Percentiles rank a stretch among this genome's conserved stretches.
These are phyloP conservation scores for Pyrus hybrid DNA, from an alignment of 331 rosid genomes.

Conservation along the genomic window DNA sequence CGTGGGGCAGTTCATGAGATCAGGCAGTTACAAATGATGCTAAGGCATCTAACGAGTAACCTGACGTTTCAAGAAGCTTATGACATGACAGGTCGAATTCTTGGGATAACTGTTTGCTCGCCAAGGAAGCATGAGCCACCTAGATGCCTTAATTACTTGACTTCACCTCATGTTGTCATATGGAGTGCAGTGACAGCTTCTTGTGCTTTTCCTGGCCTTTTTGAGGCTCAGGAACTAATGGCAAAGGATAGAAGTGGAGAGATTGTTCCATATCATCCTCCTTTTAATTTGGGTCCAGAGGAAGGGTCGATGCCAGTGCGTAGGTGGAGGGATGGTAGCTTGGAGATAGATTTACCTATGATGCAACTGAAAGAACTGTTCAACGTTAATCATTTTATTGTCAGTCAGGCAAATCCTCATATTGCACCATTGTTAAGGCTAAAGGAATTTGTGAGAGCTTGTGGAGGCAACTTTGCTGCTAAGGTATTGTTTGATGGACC, in stretches of 20 bases:
- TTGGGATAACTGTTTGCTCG: slow-evolving; percentile 94
- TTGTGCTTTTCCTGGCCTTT: too few species aligned
- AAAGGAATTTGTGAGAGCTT: slow-evolving; percentile 66
- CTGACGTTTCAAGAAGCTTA: slow-evolving; percentile 98
- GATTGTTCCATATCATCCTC: slow-evolving; percentile 96
- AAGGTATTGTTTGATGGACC: slow-evolving; percentile 50
- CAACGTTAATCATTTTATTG: slow-evolving; percentile 93
- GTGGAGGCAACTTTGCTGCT: slow-evolving; percentile 92
- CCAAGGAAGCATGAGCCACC: slow-evolving; percentile 98
- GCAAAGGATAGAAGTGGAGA: too few species aligned
- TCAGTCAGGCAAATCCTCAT: slow-evolving; percentile 96
- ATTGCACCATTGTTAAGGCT: slow-evolving; percentile 84
- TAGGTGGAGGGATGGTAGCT: slow-evolving; percentile 97
- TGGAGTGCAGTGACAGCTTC: slow-evolving; percentile 99
- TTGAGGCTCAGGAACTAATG: too few species aligned
- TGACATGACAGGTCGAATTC: slow-evolving; percentile 94
- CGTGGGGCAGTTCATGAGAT: slow-evolving; percentile 91
- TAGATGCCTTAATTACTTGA: slow-evolving; percentile 95
- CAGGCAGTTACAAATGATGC: slow-evolving; percentile 80
- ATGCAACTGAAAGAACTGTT: slow-evolving; percentile 89
- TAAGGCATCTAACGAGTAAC: slow-evolving; percentile 81
- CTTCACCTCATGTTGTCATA: slow-evolving; percentile 96
- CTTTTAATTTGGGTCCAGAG: slow-evolving; percentile 84
- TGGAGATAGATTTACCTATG: slow-evolving; percentile 96
- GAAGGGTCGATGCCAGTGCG: slow-evolving; percentile 71